Evolutionary conservation across 176 grass and related monocot genomes (phyloP).

Genomic region (Oryza longistaminata): DNA sequence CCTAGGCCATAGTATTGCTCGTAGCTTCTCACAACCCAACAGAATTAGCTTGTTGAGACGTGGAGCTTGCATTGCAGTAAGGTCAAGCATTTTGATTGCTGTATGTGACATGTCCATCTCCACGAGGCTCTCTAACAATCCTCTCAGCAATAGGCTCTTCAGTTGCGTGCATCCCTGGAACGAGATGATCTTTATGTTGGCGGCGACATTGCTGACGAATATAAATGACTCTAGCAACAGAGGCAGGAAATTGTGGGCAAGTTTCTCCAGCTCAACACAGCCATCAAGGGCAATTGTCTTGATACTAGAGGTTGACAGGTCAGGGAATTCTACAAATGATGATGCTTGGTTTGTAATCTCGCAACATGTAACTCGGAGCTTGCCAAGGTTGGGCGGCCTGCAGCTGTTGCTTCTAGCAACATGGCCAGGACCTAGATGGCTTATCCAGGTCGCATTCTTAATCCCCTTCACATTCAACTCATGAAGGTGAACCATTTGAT

Average conservation of each 20-base stretch:
- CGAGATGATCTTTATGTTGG: background rate
- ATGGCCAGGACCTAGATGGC: background rate
- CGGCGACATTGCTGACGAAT: too few species aligned
- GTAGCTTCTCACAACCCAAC: background rate
- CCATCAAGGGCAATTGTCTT: too few species aligned
- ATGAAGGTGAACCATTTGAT: background rate
- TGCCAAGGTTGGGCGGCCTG: too few species aligned
- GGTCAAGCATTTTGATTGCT: background rate
- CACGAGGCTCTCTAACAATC: background rate
- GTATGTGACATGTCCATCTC: background rate
- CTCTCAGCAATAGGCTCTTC: background rate
- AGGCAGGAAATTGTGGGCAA: too few species aligned
- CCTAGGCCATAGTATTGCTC: background rate
- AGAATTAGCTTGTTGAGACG: background rate
- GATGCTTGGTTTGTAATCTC: too few species aligned
- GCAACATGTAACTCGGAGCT: too few species aligned
- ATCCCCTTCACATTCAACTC: background rate
- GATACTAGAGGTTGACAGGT: too few species aligned
- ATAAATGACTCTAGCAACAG: too few species aligned
- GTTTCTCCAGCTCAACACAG: too few species aligned
- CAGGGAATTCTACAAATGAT: too few species aligned
- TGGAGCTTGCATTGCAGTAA: rapidly evolving
- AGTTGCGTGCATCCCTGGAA: background rate
- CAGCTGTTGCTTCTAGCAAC: too few species aligned
- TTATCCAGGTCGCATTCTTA: background rate